Evolutionary conservation across 2,329 filamentous ascomycete genomes (phyloP), one percentile per base, ranked within the genome.

Genomic region (Celoporthe dispersa): DNA sequence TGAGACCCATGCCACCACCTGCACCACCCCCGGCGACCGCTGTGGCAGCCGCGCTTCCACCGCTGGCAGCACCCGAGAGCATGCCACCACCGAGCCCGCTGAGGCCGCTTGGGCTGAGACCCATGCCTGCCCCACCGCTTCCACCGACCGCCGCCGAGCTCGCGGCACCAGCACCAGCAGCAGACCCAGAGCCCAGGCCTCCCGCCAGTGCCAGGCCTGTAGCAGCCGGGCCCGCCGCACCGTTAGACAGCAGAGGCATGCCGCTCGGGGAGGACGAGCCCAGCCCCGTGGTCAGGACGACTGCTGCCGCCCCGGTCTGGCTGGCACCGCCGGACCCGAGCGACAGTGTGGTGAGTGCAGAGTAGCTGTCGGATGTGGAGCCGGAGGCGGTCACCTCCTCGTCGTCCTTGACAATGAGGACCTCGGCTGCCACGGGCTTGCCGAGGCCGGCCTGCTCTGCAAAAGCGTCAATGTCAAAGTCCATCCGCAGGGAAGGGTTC

Each of bases 391-490:
- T 66, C 35, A 65, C 19, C 57, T 70, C 35, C 35, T 65, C 64
- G 31, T 70, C 28, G 35, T 69, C 67, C 64, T 65, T 60, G 37
- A 71, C 62, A 25, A 71, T 66, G 39, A 71, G 35, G 5, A 70
- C 53, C 68, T 71, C 68, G 9, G 68, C 61, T 22, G 70, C 70
- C 31, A 71, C 65, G n/a, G 70, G 64, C 33, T 64, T 53, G 22
- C 70, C 70, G 25, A 71, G 64, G 28, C 70, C 62, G 6, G 70
- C 66, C 55, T 69, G 68, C 65, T 3, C 64, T 19, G 70, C 64
- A 51, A 71, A 71, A 44, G 57, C 53, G 35, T 67, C 63, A 33
- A 70, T 14, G 62, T 71, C 70, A 51, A 71, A 71, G 57, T 70
- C 28, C 44, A 68, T 48, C 16, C 70, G 68, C 44, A 70, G 31